These are phyloP conservation scores for Cichorium intybus DNA, from an alignment of 140 eudicot species.

Conservation along the genomic window DNA sequence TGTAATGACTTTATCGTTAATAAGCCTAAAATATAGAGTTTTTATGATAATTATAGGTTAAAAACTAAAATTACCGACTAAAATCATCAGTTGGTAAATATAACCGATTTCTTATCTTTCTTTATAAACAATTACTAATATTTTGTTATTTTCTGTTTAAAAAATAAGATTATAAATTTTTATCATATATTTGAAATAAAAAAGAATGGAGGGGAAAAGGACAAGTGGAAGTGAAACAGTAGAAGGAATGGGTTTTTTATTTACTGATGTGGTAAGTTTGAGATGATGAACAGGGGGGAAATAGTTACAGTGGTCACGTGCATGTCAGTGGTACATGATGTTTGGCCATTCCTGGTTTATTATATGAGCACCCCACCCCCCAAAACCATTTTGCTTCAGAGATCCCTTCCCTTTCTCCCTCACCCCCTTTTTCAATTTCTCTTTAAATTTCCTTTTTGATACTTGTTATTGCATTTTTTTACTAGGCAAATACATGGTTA, in stretches of 20 bases:
- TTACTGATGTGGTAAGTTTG: constrained; percentile 15
- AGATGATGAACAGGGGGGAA: not conserved
- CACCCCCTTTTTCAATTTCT: not conserved
- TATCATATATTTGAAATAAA: too few relatives aligned
- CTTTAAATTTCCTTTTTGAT: too few relatives aligned
- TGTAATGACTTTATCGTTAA: too few relatives aligned
- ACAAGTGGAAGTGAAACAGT: constrained; percentile 12
- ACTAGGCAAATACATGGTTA: too few relatives aligned
- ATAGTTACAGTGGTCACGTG: constrained; percentile 15
- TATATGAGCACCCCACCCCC: constrained; percentile 11
- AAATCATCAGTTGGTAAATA: too few relatives aligned
- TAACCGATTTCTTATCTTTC: too few relatives aligned
- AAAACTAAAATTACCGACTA: too few relatives aligned
- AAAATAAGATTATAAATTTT: too few relatives aligned
- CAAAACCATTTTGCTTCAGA: constrained; percentile 8
- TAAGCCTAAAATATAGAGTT: too few relatives aligned
- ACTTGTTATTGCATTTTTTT: not conserved
- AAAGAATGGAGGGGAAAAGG: constrained; percentile 4
- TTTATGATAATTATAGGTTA: too few relatives aligned
- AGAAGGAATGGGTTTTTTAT: constrained; percentile 5
- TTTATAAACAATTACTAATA: too few relatives aligned
- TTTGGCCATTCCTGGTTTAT: constrained; percentile 21
- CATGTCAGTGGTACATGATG: constrained; percentile 20
- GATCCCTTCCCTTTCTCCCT: not conserved
- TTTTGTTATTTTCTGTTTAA: too few relatives aligned